Evolutionary conservation across 2,329 filamentous ascomycete genomes (phyloP), one percentile per base, ranked within the genome.

Genomic region (Fusarium sp.): DNA sequence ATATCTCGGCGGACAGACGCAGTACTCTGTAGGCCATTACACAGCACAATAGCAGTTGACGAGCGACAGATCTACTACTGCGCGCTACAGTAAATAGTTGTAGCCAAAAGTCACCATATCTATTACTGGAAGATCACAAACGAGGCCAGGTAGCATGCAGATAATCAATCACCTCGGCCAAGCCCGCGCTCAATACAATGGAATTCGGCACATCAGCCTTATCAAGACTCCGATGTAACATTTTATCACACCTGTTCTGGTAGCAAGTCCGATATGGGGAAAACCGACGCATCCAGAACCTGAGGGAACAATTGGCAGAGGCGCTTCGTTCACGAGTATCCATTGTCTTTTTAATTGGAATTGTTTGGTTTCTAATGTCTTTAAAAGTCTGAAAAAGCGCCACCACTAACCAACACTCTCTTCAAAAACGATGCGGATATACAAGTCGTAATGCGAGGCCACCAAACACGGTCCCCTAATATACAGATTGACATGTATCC

Each of bases 401-500:
- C 46, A 57, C 57, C 60, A 45, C 66, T 34, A 45, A 32, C 60
- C 46, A 66, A 60, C 29, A 55, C 61, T 55, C 37, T 54, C 54
- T 45, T 65, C 51, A 44, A 22, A 42, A 47, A 22, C 49, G 41
- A 52, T 61, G 44, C 47, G 32, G 44, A 53, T 59, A 64, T 67
- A 48, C 69, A 74, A 65, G 67, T 68, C 72, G 46, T 54, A 32
- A 44, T 49, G 37, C 54, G 59, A 73, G 62, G 69, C 73, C 46
- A 46, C 41, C 65, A 66, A 61, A 63, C 55, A 69, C 65, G 51
- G 58, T 63, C 66, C 70, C 68, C 49, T 65, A 66, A 75, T 75
- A 68, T 75, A 75, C 73, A 75, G 62, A 55, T 65, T 63, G 65
- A 74, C 72, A 74, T 75, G 66, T 63, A 71, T 57, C 61, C 58